Evolutionary conservation across 345 rosid species (phyloP), one percentile per base, ranked within the genome.

Genomic region (Microcos paniculata): DNA sequence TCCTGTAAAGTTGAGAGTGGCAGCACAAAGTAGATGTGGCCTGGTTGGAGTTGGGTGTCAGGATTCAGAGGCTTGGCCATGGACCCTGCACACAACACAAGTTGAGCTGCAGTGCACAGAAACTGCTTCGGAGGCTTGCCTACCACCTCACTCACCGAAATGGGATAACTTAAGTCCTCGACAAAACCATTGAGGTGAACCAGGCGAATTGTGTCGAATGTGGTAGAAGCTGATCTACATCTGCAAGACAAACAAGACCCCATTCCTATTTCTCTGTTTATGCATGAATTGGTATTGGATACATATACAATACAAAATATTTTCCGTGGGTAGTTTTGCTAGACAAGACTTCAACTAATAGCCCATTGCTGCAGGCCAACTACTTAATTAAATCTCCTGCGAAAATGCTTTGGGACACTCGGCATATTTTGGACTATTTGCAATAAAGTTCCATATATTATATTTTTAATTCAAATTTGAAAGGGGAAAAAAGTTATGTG

Each of bases 181-280:
- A 86, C 85, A 12, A 14, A 35, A 4, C 91, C 91, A 62, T 72
- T 81, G 63, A 82, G 75, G 70, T 88, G 88, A 69, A 85, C 89
- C 12, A 88, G 82, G 11, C 89, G 85, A 11, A 85, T 13, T 14
- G 65, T 70, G 45, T 28, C 79, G 53, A 72, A 55, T 42, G 13
- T 38, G 12, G 59, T 42, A 6, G 58, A 30, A 15, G 14, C 28
- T 28, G 42, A 43, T 63, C 19, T 8, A 19, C 42, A 42, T 53
- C 31, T 35, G 12, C 74, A n/a, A 5, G 75, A 57, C 9, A 55
- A 23, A 18, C 64, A 38, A 42, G 35, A n/a, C 14, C 62, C 75
- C 75, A 71, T 71, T 55, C 16, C 19, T 26, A 14, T 40, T n/a
- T 38, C 13, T 40, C 8, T 67, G 10, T 23, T 12, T 42, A 42